A percentile compares a stretch with the other conserved stretches of the same genome.
These are phyloP conservation scores for Puccinellia tenuiflora DNA, from an alignment of 176 grass and related monocot genomes.

Conservation along the genomic window DNA sequence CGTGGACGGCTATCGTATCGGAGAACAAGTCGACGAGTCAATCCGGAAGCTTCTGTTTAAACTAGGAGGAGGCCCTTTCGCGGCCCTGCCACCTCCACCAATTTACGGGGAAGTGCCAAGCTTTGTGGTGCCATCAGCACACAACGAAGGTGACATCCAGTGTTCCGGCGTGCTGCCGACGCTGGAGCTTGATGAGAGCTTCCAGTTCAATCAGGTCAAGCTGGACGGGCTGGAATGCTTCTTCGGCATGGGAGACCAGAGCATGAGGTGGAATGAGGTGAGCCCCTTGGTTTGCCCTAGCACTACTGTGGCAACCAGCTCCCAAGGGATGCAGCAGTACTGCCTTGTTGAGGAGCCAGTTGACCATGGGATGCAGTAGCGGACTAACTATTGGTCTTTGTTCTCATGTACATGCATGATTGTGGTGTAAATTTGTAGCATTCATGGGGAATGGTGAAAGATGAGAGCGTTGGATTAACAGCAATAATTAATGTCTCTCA, in stretches of 20 bases:
- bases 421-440: slow-evolving; percentile 68
- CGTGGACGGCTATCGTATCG: slow-evolving; percentile 18
- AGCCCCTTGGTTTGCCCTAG: slow-evolving; percentile 54
- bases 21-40: slow-evolving; percentile 35
- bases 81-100: slow-evolving; percentile 17
- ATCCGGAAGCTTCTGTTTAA: slow-evolving; percentile 62
- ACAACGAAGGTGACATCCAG: slow-evolving; percentile 14
- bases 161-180: slow-evolving; percentile 16
- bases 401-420: slow-evolving; percentile 57
- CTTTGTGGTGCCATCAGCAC: slow-evolving; percentile 17
- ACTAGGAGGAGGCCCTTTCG: slow-evolving; percentile 45
- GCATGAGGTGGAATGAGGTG: slow-evolving; percentile 58
- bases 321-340: slow-evolving; percentile 55
- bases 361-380: slow-evolving; percentile 54
- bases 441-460: slow-evolving; percentile 44
- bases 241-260: slow-evolving; percentile 32
- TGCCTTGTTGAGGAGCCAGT: slow-evolving; percentile 40
- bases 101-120: slow-evolving; percentile 38
- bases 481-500: slow-evolving; percentile 22
- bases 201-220: slow-evolving; percentile 72
- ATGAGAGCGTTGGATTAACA: slow-evolving; percentile 32
- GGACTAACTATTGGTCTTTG: slow-evolving; percentile 28
- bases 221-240: slow-evolving; percentile 64
- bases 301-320: slow-evolving; percentile 36
- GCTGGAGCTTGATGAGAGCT: slow-evolving; percentile 61